Conservation (phyloP, 2,329 filamentous ascomycete genomes). For the Didymella arachidicola region DNA sequence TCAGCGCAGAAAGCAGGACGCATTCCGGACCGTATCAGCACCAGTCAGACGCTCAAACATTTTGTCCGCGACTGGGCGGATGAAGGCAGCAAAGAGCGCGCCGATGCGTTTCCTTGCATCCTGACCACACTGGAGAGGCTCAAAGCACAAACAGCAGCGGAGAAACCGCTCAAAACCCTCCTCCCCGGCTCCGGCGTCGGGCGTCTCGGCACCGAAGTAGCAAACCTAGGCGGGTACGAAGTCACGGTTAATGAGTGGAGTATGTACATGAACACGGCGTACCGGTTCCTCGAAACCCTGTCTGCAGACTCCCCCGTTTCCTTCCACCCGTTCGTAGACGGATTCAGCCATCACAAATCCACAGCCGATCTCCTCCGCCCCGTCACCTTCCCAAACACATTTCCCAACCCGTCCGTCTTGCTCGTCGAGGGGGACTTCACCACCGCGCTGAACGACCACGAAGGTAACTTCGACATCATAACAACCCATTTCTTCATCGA, state of each 20-base stretch:
- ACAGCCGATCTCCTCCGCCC: slow-evolving; percentile 54
- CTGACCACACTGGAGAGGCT: slow-evolving; percentile 33
- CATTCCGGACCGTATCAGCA: slow-evolving; percentile 57
- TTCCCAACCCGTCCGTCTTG: slow-evolving; percentile 51
- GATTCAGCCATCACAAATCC: slow-evolving; percentile 64
- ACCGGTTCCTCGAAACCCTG: slow-evolving; percentile 53
- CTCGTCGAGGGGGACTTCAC: slow-evolving; percentile 67
- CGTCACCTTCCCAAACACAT: slow-evolving; percentile 44
- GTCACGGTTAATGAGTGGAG: slow-evolving; percentile 67
- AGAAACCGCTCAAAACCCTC: slow-evolving; percentile 51
- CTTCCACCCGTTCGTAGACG: slow-evolving; percentile 63
- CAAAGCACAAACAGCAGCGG: background rate
- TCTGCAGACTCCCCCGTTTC: slow-evolving; percentile 29
- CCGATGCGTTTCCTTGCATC: slow-evolving; percentile 50
- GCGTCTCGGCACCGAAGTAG: slow-evolving; percentile 61
- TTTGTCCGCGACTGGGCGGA: slow-evolving; percentile 65
- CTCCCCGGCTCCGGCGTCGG: slow-evolving; percentile 64
- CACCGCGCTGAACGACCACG: slow-evolving; percentile 44
- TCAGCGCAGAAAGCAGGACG: slow-evolving; percentile 48
- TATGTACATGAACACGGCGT: slow-evolving; percentile 64
- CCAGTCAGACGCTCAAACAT: slow-evolving; percentile 64
- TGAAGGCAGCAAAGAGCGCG: slow-evolving; percentile 58
- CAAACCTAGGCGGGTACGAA: slow-evolving; percentile 56
- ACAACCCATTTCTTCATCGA: slow-evolving; percentile 69
- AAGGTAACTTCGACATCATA: slow-evolving; percentile 57